phyloP scores from a whole-genome alignment of 441 rosid genomes.

The Melastoma candidum region DNA sequence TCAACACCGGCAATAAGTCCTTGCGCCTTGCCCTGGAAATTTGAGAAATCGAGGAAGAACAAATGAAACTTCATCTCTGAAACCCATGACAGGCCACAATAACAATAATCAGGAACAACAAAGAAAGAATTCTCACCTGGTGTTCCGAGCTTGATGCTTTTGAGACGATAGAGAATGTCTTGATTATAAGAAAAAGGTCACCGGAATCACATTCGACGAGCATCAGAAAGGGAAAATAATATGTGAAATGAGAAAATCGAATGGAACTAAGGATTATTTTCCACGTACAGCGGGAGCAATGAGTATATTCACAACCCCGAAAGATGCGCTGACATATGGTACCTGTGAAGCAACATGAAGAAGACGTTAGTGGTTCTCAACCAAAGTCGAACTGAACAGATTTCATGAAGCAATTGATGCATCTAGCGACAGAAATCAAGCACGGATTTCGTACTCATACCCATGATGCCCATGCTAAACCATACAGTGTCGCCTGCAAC shows the following conservation, averaged over 20 bases:
- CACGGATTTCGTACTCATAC: no score
- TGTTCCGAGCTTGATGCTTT: conserved; percentile 19
- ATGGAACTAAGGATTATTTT: neutral
- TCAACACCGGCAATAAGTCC: conserved; percentile 11
- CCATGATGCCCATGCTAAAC: no score
- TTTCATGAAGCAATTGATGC: no score
- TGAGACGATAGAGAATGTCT: conserved; percentile 21
- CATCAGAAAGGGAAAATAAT: neutral
- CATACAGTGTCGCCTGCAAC: no score
- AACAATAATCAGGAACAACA: neutral
- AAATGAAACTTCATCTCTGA: neutral
- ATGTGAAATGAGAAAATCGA: neutral
- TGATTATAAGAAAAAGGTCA: neutral
- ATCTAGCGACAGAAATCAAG: no score
- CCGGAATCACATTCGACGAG: neutral
- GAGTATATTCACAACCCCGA: conserved; percentile 19
- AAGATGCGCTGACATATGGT: conserved; percentile 20
- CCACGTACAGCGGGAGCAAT: conserved; percentile 19
- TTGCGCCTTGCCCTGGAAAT: conserved; percentile 13
- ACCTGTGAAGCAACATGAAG: conserved; percentile 14
- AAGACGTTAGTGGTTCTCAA: no score
- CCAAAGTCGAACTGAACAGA: no score
- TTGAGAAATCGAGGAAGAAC: neutral
- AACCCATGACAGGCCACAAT: neutral
- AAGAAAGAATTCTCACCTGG: conserved; percentile 11